Percentiles rank a stretch among this genome's conserved stretches.
phyloP scores from a whole-genome alignment of 352 stramenopile species.

The Globisporangium nagaii region DNA sequence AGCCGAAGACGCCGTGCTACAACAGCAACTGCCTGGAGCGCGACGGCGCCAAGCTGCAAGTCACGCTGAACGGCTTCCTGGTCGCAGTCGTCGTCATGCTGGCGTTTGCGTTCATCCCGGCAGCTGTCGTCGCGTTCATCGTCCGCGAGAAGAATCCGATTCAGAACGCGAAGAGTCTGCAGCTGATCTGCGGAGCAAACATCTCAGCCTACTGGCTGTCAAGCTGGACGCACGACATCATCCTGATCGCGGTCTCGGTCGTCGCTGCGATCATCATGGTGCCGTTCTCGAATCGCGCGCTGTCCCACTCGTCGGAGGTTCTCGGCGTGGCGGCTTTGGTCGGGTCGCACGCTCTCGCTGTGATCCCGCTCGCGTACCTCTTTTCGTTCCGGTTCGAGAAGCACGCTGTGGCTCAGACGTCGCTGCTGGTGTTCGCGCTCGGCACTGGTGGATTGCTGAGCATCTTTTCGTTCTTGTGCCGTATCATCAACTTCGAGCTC shows the following conservation, averaged over 20 bases:
- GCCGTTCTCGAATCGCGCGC: slow-evolving; percentile 18
- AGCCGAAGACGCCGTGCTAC: slow-evolving; percentile 18
- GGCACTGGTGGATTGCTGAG: slow-evolving; percentile 23
- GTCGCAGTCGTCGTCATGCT: slow-evolving; percentile 31
- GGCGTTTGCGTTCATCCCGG: slow-evolving; percentile 41
- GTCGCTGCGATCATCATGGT: slow-evolving; percentile 18
- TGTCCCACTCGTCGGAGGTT: slow-evolving; percentile 8
- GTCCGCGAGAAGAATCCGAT: slow-evolving; percentile 42
- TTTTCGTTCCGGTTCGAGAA: slow-evolving; percentile 30
- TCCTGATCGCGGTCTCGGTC: slow-evolving; percentile 25
- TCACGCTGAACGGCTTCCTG: slow-evolving; percentile 40
- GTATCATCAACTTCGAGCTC: slow-evolving; percentile 24
- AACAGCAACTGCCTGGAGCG: slow-evolving; percentile 21
- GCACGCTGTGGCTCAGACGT: slow-evolving; percentile 31
- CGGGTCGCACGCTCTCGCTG: slow-evolving; percentile 11
- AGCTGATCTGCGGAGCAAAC: slow-evolving; percentile 37
- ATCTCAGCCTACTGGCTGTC: slow-evolving; percentile 36
- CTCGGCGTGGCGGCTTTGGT: slow-evolving; percentile 18
- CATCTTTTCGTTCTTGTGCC: slow-evolving; percentile 38
- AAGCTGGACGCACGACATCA: slow-evolving; percentile 32
- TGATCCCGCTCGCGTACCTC: slow-evolving; percentile 31
- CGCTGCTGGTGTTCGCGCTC: slow-evolving; percentile 25
- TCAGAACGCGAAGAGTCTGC: slow-evolving; percentile 45
- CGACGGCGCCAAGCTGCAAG: slow-evolving; percentile 32
- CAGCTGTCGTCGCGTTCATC: slow-evolving; percentile 35